Percentiles rank a stretch among this genome's conserved stretches.
Conservation (phyloP, 164 flowering plant genomes). For the Liquidambar formosana region DNA sequence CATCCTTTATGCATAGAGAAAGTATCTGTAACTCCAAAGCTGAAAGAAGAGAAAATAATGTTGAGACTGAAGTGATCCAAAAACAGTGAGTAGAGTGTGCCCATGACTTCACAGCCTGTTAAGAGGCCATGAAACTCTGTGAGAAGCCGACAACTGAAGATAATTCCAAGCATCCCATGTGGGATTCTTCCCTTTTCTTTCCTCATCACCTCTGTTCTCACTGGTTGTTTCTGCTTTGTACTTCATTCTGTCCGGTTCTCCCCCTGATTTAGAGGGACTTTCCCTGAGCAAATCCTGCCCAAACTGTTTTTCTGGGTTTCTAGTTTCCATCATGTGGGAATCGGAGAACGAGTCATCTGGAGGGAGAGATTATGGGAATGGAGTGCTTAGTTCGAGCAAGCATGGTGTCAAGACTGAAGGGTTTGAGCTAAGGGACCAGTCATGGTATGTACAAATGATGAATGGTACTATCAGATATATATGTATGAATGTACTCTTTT, state of each 20-base stretch:
- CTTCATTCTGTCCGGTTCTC: slow-evolving; percentile 3
- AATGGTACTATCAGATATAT: too few relatives aligned
- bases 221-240: neutral
- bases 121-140: slow-evolving; percentile 21
- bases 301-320: slow-evolving; percentile 4
- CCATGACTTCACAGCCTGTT: slow-evolving; percentile 83
- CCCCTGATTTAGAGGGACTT: slow-evolving; percentile 12
- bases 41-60: slow-evolving; percentile 1
- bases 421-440: slow-evolving; percentile 77
- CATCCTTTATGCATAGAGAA: slow-evolving; percentile 4
- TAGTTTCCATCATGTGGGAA: slow-evolving; percentile 72
- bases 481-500: too few relatives aligned
- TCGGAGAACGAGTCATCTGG: slow-evolving; percentile 63
- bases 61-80: slow-evolving; percentile 21
- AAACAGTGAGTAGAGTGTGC: slow-evolving; percentile 21
- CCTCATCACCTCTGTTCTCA: slow-evolving; percentile 1
- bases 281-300: slow-evolving; percentile 10
- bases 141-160: slow-evolving; percentile 43
- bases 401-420: slow-evolving; percentile 78
- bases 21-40: neutral
- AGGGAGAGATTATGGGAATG: slow-evolving; percentile 68
- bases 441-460: slow-evolving; percentile 60
- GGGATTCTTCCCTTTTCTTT: slow-evolving; percentile 28
- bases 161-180: slow-evolving; percentile 68
- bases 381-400: slow-evolving; percentile 53